Evolutionary conservation across 177 flowering plant species (phyloP).

Genomic region (Telopea speciosissima): DNA sequence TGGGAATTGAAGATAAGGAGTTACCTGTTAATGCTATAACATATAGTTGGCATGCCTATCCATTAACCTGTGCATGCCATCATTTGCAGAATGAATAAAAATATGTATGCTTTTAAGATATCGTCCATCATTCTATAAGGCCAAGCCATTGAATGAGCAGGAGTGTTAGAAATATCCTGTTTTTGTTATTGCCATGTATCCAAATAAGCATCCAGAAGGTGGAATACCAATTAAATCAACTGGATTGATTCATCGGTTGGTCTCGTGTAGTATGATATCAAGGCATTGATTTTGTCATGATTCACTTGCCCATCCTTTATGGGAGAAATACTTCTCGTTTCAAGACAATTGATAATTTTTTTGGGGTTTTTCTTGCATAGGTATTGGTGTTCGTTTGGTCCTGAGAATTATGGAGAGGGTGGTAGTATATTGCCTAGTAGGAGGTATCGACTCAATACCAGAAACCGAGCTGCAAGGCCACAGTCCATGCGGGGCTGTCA

Average conservation of each 20-base stretch:
- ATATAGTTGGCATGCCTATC: background rate
- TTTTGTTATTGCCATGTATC: too few species aligned
- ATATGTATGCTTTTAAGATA: background rate
- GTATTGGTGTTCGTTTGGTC: slow-evolving; percentile 99
- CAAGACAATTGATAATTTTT: background rate
- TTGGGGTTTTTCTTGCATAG: slow-evolving; percentile 30
- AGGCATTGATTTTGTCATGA: too few species aligned
- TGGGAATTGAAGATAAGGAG: background rate
- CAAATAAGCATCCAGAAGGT: background rate
- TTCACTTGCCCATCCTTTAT: too few species aligned
- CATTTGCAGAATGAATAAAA: background rate
- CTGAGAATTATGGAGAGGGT: slow-evolving; percentile 97
- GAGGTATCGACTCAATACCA: slow-evolving; percentile 85
- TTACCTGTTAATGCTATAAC: background rate
- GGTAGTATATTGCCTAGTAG: slow-evolving; percentile 83
- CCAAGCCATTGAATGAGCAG: background rate
- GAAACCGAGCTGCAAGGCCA: slow-evolving; percentile 97
- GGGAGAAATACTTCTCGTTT: background rate
- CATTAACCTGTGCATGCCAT: background rate
- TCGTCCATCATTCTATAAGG: background rate
- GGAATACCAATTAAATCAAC: background rate
- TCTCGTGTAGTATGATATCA: too few species aligned
- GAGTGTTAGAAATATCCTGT: background rate
- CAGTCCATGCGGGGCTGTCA: slow-evolving; percentile 97
- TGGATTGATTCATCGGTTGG: background rate